These are phyloP conservation scores for Fomitopsis palustris DNA, from an alignment of 1,284 basidiomycete species.

Conservation along the genomic window DNA sequence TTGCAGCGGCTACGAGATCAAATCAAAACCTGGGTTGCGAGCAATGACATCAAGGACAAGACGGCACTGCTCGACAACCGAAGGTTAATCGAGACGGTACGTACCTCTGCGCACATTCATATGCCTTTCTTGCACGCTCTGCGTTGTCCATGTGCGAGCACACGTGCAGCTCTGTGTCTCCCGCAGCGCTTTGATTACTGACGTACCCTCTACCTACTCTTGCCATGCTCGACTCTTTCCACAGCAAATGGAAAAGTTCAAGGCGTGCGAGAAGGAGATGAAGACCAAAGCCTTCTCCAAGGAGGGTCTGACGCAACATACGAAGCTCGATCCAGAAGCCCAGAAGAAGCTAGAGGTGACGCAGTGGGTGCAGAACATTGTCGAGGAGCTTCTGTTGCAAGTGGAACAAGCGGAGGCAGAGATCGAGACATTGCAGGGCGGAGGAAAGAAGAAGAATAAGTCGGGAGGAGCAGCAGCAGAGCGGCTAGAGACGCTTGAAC, in stretches of 20 bases:
- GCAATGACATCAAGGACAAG: constrained; percentile 99
- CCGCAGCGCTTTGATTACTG: neutral
- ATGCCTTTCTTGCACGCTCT: constrained; percentile 4
- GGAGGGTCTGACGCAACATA: constrained; percentile 93
- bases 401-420: constrained; percentile 96
- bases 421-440: constrained; percentile 83
- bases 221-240: constrained; percentile 1
- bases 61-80: constrained; percentile 89
- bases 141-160: constrained; percentile 6
- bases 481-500: constrained; percentile 81
- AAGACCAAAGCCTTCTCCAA: constrained; percentile 99
- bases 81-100: constrained; percentile 94
- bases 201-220: neutral
- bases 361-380: constrained; percentile 81
- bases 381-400: constrained; percentile 92
- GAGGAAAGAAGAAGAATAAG: constrained; percentile 86
- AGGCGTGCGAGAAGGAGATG: constrained; percentile 99
- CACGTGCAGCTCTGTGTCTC: constrained; percentile 10
- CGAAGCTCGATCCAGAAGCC: constrained; percentile 94
- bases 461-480: constrained; percentile 60
- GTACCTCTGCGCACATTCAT: constrained; percentile 31
- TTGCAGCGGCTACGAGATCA: constrained; percentile 96
- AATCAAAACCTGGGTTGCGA: constrained; percentile 99
- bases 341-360: constrained; percentile 94
- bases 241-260: constrained; percentile 99